Evolutionary conservation across 257 asterid species (phyloP).

Genomic region (Primulina tabacum): DNA sequence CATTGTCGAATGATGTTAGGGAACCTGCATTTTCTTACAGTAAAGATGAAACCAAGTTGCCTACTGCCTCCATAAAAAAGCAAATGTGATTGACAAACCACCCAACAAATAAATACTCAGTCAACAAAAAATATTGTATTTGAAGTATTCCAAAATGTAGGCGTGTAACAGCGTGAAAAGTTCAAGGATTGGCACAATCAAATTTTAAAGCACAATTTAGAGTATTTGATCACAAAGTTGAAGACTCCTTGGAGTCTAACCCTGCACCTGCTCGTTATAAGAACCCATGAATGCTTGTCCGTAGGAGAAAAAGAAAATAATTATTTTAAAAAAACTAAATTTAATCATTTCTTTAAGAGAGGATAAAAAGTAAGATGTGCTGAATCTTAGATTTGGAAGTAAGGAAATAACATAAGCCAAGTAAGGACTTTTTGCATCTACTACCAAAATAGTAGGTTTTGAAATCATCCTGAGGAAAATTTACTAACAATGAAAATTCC

Average conservation of each 20-base stretch:
- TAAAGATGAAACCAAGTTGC: not conserved
- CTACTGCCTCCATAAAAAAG: not conserved
- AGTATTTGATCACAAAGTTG: not conserved
- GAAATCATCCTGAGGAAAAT: not conserved
- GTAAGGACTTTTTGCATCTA: not conserved
- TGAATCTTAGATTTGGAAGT: not conserved
- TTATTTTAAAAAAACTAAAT: not conserved
- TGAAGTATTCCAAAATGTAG: not conserved
- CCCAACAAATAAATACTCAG: not conserved
- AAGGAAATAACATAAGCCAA: not conserved
- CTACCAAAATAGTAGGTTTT: not conserved
- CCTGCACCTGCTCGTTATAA: not conserved
- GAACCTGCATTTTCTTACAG: not conserved
- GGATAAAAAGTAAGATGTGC: too few relatives aligned
- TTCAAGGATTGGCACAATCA: not conserved
- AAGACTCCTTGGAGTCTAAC: not conserved
- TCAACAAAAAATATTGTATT: not conserved
- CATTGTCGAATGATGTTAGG: not conserved
- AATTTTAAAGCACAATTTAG: not conserved
- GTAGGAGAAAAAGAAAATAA: too few relatives aligned
- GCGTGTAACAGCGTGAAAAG: not conserved
- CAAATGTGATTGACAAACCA: not conserved
- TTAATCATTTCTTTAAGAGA: too few relatives aligned
- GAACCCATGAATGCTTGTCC: not conserved
- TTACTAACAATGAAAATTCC: not conserved